phyloP scores from a whole-genome alignment of 805 yeast genomes.

The Metschnikowia continentalis region DNA sequence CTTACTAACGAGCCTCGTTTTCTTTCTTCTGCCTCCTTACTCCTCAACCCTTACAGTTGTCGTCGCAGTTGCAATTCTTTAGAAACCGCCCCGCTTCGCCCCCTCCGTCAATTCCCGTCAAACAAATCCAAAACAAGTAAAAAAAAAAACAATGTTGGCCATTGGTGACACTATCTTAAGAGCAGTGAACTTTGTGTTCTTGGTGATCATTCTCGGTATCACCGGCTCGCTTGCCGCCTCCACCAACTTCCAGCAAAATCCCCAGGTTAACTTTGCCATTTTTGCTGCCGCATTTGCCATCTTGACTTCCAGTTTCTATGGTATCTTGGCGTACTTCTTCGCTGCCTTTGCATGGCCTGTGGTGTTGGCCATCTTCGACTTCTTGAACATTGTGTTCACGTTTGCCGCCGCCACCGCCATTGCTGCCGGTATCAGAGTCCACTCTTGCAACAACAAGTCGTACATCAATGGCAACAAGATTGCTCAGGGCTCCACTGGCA shows the following conservation, averaged over 20 bases:
- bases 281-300: conserved; percentile 87
- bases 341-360: conserved; percentile 86
- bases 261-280: conserved; percentile 85
- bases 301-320: conserved; percentile 75
- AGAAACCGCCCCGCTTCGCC: neutral
- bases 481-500: conserved; percentile 68
- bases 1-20: neutral
- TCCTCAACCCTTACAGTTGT: neutral
- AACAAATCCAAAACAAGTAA: neutral
- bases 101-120: neutral
- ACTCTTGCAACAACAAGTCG: conserved; percentile 73
- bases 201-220: conserved; percentile 78
- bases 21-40: neutral
- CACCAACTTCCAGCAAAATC: conserved; percentile 44
- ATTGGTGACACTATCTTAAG: conserved; percentile 76
- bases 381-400: conserved; percentile 85
- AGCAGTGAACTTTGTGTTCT: conserved; percentile 66
- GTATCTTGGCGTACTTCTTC: conserved; percentile 70
- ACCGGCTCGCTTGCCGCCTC: conserved; percentile 84
- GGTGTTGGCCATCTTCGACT: conserved; percentile 69
- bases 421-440: conserved; percentile 84
- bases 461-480: conserved; percentile 66
- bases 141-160: conserved; percentile 47
- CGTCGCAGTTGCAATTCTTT: neutral
- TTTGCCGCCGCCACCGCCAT: conserved; percentile 93